These are phyloP conservation scores for Dendrobium officinale DNA, from an alignment of 106 monocot genomes.

Conservation along the genomic window DNA sequence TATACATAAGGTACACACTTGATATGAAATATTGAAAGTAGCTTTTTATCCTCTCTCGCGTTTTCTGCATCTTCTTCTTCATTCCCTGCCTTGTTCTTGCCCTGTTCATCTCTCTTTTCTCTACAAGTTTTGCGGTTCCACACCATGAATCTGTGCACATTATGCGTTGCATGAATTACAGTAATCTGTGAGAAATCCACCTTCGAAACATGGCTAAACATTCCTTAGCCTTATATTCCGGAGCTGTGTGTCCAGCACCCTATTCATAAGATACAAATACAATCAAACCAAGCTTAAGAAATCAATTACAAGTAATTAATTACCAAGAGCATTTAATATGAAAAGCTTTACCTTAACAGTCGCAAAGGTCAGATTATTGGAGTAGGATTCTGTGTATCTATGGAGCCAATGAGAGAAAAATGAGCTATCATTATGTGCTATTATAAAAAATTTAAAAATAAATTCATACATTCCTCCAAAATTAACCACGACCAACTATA, in stretches of 20 bases:
- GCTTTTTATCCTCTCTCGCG: too few species aligned
- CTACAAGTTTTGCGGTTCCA: too few species aligned
- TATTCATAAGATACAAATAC: neutral
- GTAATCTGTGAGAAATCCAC: neutral
- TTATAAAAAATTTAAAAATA: neutral
- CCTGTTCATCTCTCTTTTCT: too few species aligned
- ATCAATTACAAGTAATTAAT: too few species aligned
- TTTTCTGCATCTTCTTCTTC: too few species aligned
- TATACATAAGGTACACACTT: too few species aligned
- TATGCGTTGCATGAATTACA: neutral
- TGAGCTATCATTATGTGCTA: neutral
- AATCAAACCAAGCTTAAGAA: too few species aligned
- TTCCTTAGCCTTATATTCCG: neutral
- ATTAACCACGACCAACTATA: too few species aligned
- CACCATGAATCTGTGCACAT: neutral
- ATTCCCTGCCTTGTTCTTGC: too few species aligned
- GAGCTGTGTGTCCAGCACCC: constrained; percentile 4
- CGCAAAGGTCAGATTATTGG: constrained; percentile 5
- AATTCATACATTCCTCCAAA: neutral
- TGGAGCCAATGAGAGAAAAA: too few species aligned
- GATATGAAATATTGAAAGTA: too few species aligned
- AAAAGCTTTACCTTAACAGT: neutral
- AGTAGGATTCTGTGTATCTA: neutral
- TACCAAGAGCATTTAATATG: too few species aligned
- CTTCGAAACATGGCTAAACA: neutral